Base-by-base conservation (phyloP, 2,329 filamentous ascomycete genomes). In the Helminthosporium solani region DNA sequence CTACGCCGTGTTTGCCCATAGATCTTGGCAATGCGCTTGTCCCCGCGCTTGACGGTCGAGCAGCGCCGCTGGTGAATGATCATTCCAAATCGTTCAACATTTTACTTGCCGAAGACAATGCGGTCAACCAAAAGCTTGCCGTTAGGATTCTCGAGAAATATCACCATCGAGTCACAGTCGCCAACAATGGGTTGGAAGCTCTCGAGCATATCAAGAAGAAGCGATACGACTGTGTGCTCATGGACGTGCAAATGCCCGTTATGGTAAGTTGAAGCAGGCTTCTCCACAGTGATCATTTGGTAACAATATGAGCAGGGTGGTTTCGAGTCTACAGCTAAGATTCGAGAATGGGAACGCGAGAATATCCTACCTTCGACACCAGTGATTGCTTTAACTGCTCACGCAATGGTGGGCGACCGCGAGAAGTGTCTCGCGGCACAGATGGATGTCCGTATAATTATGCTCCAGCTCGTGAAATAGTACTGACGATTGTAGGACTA, bases 211-310 rank as follows among this genome's bases (percentile, higher is more conserved):
- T 96, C 59, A 91, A 95, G 78, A 83, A 86, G 67, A 92, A 87
- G 74, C 87, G 89, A 67, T 99, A 95, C 68, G 94, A 99, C 70
- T 89, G 96, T 51, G 94, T 99, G 54, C 80, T 99, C 39, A 99
- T 99, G 94, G 94, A 99, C 67, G 94, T 99, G 15, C 94, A 97
- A 70, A 99, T 99, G 94, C 94, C 94, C n/a, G 88, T 97, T 63
- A 97, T 97, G 91, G 85, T 88, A 74, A 75, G 83, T 54, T 39
- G 14, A 48, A n/a, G 18, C 2, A 35, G 14, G 1, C 25, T 11
- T 34, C 34, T 31, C 8, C n/a, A 49, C 9, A 35, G 2, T 6
- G 28, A 7, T 28, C 43, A 16, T n/a, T 7, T 19, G 34, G 71
- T 80, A 67, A 80, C 64, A n/a, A 16, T 14, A 8, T 27, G 33